A percentile compares a stretch with the other conserved stretches of the same genome.
Conservation (phyloP, 495 filamentous ascomycete genomes). For the Jackrogersella minutella region DNA sequence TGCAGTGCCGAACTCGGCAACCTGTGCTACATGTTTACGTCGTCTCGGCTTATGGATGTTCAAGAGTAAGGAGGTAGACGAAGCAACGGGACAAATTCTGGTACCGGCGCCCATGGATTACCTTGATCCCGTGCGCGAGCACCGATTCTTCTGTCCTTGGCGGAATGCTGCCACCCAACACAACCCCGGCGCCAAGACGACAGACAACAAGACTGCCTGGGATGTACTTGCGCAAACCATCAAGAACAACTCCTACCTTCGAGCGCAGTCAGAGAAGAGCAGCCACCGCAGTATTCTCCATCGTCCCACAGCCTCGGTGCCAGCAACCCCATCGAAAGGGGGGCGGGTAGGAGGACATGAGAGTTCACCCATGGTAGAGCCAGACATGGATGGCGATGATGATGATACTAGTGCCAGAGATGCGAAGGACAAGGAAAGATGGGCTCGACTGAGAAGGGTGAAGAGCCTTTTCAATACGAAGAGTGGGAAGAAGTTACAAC, state of each 20-base stretch:
- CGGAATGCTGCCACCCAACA: conserved; percentile 67
- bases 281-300: conserved; percentile 29
- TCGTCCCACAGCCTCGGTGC: conserved; percentile 37
- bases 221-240: conserved; percentile 54
- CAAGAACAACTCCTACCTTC: conserved; percentile 56
- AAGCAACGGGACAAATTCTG: conserved; percentile 55
- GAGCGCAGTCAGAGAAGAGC: conserved; percentile 41
- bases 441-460: conserved; percentile 61
- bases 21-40: conserved; percentile 85
- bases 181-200: conserved; percentile 48
- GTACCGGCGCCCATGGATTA: conserved; percentile 67
- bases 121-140: conserved; percentile 72
- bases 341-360: conserved; percentile 18
- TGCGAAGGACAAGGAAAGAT: conserved; percentile 63
- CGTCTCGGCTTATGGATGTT: conserved; percentile 96
- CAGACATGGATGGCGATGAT: conserved; percentile 47
- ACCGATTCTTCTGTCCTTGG: conserved; percentile 87
- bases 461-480: conserved; percentile 67
- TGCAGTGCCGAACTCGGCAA: conserved; percentile 69
- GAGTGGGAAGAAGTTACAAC: conserved; percentile 52
- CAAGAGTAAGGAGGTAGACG: conserved; percentile 64
- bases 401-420: conserved; percentile 54
- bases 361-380: conserved; percentile 9
- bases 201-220: conserved; percentile 52
- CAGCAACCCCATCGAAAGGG: conserved; percentile 34